Percentiles rank a stretch among this genome's conserved stretches.
Conservation (phyloP, 331 rosid genomes). For the Pyracantha coccinea region DNA sequence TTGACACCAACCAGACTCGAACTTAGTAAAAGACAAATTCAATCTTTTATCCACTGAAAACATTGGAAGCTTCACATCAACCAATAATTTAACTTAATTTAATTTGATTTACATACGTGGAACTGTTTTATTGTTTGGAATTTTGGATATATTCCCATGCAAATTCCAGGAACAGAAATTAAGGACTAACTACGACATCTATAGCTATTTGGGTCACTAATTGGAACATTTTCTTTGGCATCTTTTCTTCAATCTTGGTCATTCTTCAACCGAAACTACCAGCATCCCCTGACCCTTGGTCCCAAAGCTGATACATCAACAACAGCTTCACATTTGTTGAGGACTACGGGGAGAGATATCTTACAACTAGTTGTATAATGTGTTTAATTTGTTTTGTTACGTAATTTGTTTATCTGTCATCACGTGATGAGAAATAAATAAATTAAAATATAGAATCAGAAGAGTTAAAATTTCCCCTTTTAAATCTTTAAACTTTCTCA, state of each 20-base stretch:
- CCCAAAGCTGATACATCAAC: not conserved
- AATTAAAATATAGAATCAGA: no score
- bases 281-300: not conserved
- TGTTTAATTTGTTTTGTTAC: no score
- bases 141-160: constrained; percentile 25
- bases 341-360: no score
- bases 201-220: not conserved
- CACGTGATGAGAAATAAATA: no score
- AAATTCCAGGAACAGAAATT: not conserved
- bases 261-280: not conserved
- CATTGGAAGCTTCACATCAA: not conserved
- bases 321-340: not conserved
- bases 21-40: constrained; percentile 1
- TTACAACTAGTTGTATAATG: no score
- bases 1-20: not conserved
- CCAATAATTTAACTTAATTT: no score
- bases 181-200: not conserved
- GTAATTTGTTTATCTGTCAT: no score
- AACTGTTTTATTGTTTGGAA: not conserved
- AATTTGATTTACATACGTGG: no score
- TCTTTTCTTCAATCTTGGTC: constrained; percentile 4
- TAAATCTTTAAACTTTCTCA: not conserved
- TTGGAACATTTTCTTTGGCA: constrained; percentile 13
- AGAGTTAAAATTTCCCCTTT: no score
- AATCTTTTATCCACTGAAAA: not conserved